Conservation (phyloP, 2,329 filamentous ascomycete species). For the Penicillium janthinellum region DNA sequence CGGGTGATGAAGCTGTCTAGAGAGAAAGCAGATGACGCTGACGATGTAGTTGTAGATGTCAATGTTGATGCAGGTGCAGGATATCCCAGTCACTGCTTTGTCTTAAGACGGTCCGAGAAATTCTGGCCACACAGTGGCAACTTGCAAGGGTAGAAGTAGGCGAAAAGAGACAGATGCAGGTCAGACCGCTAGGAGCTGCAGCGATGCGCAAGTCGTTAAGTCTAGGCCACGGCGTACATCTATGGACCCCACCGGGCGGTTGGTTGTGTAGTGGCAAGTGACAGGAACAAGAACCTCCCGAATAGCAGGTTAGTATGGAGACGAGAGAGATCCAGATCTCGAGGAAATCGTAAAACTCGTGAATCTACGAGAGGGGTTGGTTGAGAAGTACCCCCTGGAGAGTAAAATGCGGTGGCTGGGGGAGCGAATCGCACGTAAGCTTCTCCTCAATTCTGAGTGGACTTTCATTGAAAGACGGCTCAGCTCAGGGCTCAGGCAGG, state of each 20-base stretch:
- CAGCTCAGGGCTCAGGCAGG: neutral
- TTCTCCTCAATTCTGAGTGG: neutral
- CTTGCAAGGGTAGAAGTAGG: constrained; percentile 9
- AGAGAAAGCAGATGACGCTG: neutral
- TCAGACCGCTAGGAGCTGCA: constrained; percentile 27
- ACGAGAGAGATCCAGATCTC: neutral
- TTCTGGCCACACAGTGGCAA: constrained; percentile 20
- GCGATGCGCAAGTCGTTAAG: constrained; percentile 18
- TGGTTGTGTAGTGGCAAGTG: constrained; percentile 12
- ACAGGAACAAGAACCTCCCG: neutral
- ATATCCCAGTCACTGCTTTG: neutral
- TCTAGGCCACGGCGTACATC: constrained; percentile 21
- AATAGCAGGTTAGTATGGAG: neutral
- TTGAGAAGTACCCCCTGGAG: neutral
- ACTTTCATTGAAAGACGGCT: neutral
- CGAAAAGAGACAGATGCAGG: constrained; percentile 25
- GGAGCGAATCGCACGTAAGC: constrained; percentile 1
- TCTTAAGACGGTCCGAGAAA: neutral
- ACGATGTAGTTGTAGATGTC: neutral
- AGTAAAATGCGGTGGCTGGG: constrained; percentile 29
- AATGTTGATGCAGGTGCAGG: neutral
- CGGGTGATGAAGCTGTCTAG: neutral
- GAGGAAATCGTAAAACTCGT: neutral
- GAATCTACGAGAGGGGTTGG: neutral
- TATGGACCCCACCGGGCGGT: constrained; percentile 15